phyloP scores from a whole-genome alignment of 768 basidiomycete genomes.

The Trametes meyenii region DNA sequence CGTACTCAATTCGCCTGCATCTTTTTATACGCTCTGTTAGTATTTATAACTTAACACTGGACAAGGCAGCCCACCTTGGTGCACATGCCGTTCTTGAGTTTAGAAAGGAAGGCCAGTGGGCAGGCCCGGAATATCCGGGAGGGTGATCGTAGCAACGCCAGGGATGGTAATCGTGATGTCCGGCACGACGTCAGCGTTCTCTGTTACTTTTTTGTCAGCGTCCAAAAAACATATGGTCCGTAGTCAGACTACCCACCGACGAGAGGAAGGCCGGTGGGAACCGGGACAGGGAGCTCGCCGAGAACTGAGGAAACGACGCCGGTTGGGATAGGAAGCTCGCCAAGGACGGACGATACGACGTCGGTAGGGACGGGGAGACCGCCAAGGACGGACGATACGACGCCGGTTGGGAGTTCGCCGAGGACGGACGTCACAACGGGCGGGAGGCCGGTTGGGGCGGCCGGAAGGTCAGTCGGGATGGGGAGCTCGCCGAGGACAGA shows the following conservation, averaged over 20 bases:
- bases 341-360: background rate
- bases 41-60: too few species aligned
- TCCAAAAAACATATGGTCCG: too few species aligned
- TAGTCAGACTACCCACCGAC: too few species aligned
- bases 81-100: too few species aligned
- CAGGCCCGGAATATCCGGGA: background rate
- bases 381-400: background rate
- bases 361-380: slow-evolving; percentile 4
- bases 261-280: background rate
- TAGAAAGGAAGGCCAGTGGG: too few species aligned
- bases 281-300: background rate
- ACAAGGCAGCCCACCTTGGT: too few species aligned
- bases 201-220: too few species aligned
- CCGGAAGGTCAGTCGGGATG: background rate
- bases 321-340: background rate
- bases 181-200: too few species aligned
- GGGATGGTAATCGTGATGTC: background rate
- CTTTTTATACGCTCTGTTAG: too few species aligned
- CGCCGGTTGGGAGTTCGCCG: background rate
- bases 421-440: background rate
- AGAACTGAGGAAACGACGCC: background rate
- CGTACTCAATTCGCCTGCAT: too few species aligned
- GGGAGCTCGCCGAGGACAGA: slow-evolving; percentile 6
- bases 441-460: background rate
- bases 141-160: too few species aligned